Percentiles rank a stretch among this genome's conserved stretches.
phyloP scores from a whole-genome alignment of 805 yeast genomes.

The Saccharomycopsis fodiens region DNA sequence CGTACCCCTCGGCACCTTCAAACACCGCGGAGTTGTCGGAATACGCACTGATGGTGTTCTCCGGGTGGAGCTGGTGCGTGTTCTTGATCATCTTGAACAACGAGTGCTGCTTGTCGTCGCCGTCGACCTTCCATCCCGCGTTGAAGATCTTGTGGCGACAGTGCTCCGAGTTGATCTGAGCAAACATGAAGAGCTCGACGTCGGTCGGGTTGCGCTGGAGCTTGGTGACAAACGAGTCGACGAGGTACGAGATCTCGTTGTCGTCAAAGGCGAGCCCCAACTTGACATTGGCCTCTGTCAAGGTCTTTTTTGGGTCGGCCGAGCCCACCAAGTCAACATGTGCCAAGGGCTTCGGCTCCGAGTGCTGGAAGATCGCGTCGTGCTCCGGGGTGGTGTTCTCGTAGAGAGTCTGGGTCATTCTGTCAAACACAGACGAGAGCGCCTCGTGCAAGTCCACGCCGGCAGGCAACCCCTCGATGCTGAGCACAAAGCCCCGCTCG shows the following conservation, averaged over 20 bases:
- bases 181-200: conserved; percentile 97
- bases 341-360: conserved; percentile 76
- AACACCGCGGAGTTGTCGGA: conserved; percentile 97
- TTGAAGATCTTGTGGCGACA: conserved; percentile 98
- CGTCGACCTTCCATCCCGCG: conserved; percentile 97
- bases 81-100: conserved; percentile 93
- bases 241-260: conserved; percentile 87
- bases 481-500: conserved; percentile 81
- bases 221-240: conserved; percentile 68
- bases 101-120: conserved; percentile 60
- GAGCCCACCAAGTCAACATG: conserved; percentile 55
- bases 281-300: conserved; percentile 68
- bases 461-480: conserved; percentile 43
- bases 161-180: conserved; percentile 98
- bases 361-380: conserved; percentile 58
- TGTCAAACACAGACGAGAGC: conserved; percentile 71
- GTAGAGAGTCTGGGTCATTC: conserved; percentile 84
- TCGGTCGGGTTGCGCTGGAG: conserved; percentile 91
- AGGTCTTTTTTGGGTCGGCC: conserved; percentile 41
- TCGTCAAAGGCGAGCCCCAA: conserved; percentile 91
- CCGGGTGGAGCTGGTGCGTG: conserved; percentile 75
- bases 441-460: conserved; percentile 33
- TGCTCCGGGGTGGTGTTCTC: conserved; percentile 53
- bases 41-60: conserved; percentile 85
- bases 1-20: conserved; percentile 64